Base-by-base conservation (phyloP, 2,329 filamentous ascomycete genomes). In the Microdochium nivale region DNA sequence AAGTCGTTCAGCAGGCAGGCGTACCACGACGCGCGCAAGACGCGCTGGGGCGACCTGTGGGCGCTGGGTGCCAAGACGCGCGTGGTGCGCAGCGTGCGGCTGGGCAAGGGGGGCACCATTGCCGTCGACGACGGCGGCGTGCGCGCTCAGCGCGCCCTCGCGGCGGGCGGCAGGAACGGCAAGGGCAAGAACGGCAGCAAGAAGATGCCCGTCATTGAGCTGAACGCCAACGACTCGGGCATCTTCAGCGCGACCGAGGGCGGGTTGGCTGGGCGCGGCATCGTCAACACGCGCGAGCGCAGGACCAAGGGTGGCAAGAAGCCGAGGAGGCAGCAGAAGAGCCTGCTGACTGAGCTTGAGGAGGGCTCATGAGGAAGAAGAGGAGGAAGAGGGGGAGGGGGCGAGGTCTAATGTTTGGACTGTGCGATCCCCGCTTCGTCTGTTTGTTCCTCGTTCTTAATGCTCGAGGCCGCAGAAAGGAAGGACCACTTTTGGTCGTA, bases 21-120 rank as follows among this genome's bases (percentile, higher is more conserved):
- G 1, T 97, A 92, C 71, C 89, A 88, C 60, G 94, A 97, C 65
- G 94, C 94, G 33, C 83, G 94, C 55, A 99, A 99, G 71, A 80
- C 86, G 0, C 73, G 73, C 50, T 97, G 92, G 94, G 94, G 94
- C 37, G 94, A 97, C 65, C 75, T 97, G 10, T 99, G 94, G 94
- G 90, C 92, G 1, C 75, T 97, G 0, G 94, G 94, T 0, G 92
- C 91, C 23, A 97, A 97, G 76, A 95, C 90, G 0, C 78, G 90
- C 13, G 79, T 87, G 3, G 63, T 69, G 2, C 74, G 88, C 47
- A 74, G 72, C 14, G 70, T 87, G 44, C 79, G 83, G 8, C 68
- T 87, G 2, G 87, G 87, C 50, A 66, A 64, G 55, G 66, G 60
- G 24, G 70, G 64, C 32, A 58, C 56, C 14, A 63, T 59, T 5